Conservation (phyloP, 495 filamentous ascomycete genomes). For the Penicillium tannophilum region DNA sequence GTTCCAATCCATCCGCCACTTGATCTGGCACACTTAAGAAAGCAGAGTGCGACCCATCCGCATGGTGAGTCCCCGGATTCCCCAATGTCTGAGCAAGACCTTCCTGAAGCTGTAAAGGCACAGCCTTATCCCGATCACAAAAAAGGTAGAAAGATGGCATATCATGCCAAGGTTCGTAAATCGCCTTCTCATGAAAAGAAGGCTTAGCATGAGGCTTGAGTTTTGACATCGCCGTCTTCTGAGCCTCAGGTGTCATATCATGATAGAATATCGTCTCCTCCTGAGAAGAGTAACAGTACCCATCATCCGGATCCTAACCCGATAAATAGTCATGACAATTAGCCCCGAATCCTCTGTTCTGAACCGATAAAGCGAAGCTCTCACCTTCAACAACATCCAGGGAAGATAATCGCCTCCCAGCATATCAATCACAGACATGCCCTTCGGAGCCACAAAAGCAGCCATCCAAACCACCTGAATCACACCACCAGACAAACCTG, state of each 20-base stretch:
- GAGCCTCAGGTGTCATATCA: slow-evolving; percentile 27
- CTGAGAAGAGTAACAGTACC: slow-evolving; percentile 18
- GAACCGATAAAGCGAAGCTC: neutral
- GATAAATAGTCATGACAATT: too few species aligned
- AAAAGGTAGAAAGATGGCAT: slow-evolving; percentile 51
- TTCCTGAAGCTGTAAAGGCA: slow-evolving; percentile 40
- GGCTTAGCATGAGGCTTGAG: slow-evolving; percentile 19
- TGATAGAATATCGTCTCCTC: slow-evolving; percentile 25
- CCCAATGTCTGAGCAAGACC: slow-evolving; percentile 19
- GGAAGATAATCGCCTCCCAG: slow-evolving; percentile 24
- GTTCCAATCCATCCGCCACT: slow-evolving; percentile 19
- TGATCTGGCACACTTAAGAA: slow-evolving; percentile 29
- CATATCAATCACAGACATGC: slow-evolving; percentile 22
- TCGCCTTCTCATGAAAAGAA: slow-evolving; percentile 24
- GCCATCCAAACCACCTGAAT: slow-evolving; percentile 39
- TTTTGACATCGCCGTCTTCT: slow-evolving; percentile 18
- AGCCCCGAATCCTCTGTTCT: neutral
- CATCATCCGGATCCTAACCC: slow-evolving; percentile 12
- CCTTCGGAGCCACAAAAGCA: slow-evolving; percentile 36
- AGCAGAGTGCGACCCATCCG: slow-evolving; percentile 21
- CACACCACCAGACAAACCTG: slow-evolving; percentile 42
- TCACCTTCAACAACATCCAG: slow-evolving; percentile 20
- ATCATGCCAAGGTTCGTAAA: slow-evolving; percentile 48
- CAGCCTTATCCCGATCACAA: slow-evolving; percentile 45
- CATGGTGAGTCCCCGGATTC: slow-evolving; percentile 14